Evolutionary conservation across 257 asterid species (phyloP), one percentile per base, ranked within the genome.

Genomic region (Knoxia roxburghii): DNA sequence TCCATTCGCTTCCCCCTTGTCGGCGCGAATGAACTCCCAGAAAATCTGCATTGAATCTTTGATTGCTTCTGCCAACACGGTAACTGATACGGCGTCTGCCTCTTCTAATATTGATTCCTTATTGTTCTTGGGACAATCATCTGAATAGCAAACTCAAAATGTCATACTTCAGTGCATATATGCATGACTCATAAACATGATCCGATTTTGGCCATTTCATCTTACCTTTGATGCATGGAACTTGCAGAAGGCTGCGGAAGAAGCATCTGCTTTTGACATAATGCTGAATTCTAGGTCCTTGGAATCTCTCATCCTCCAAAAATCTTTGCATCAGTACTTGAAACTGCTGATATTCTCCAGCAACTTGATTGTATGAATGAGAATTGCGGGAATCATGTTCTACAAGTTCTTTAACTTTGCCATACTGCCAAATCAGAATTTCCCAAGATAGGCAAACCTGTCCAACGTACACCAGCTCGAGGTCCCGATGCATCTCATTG

Each of bases 401-500:
- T 8, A 80, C 67, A 39, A 89, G 72, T 72, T 78, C 86, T 30
- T 72, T 81, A 0, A 84, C 73, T 83, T 82, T 89, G 20, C 70
- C 70, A 63, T 80, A 76, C 73, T 85, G 68, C 96, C 98, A 91
- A 11, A 65, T 62, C 6, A 91, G 77, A 51, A 91, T 89, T 72
- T 89, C 98, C 95, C 94, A 91, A 0, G 96, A 85, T 17, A 89
- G 78, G 69, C 98, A 89, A 27, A 82, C 67, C 60, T 89, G 94
- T 20, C 98, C 98, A 39, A 87, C 84, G 10, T 91, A 89, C 0
- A 84, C 94, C 55, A 84, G 54, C 58, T 91, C 95, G 73, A 91
- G 82, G 76, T 87, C 89, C 18, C 72, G 68, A 45, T 75, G 79
- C 85, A 86, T 68, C 43, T 89, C 90, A 9, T 32, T 46, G 7